Evolutionary conservation across 176 grass and related monocot genomes (phyloP), one percentile per base, ranked within the genome.

Genomic region (Chrysopogon serrulatus): DNA sequence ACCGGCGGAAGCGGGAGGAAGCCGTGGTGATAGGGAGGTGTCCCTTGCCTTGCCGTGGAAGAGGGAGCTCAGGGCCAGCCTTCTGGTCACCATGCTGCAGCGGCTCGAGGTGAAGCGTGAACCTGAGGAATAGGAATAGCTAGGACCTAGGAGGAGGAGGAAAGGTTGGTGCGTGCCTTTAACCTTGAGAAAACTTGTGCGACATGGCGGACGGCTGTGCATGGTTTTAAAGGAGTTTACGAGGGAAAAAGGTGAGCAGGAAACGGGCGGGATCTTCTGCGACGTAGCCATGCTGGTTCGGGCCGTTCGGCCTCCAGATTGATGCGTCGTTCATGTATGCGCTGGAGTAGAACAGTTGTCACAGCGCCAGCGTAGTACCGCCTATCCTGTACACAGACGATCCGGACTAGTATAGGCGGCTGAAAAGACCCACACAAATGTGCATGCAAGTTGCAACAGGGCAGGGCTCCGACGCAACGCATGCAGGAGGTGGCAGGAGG

Each of bases 11-110:
- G 79, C 5, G 27, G 40, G 9, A 4, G 66, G 61, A 36, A 32
- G 79, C 0, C 51, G 40, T 2, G 70, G 53, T 2, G 70, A 17
- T 27, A 69, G 28, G 28, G 74, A 42, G 14, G 63, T 54, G 10
- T 90, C 79, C 81, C 60, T 92, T 45, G 47, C 34, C 49, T 89
- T 96, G 33, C 47, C 51, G 2, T 67, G 32, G 77, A 93, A 96
- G 68, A 93, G 64, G 77, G 81, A 93, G 78, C 51, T 62, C 82
- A 89, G 19, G 30, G 66, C 73, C 41, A 90, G 71, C 59, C 71
- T 88, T 43, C 73, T 79, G 24, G 80, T 82, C 21, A 88, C 86
- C 93, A 95, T 95, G 69, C 23, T 40, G 78, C 71, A 43, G 26
- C 27, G 0, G 9, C 33, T 8, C 17, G 9, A 39, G 81, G 23